Evolutionary conservation across 805 yeast genomes (phyloP).

Genomic region (Hanseniaspora mollemarum): DNA sequence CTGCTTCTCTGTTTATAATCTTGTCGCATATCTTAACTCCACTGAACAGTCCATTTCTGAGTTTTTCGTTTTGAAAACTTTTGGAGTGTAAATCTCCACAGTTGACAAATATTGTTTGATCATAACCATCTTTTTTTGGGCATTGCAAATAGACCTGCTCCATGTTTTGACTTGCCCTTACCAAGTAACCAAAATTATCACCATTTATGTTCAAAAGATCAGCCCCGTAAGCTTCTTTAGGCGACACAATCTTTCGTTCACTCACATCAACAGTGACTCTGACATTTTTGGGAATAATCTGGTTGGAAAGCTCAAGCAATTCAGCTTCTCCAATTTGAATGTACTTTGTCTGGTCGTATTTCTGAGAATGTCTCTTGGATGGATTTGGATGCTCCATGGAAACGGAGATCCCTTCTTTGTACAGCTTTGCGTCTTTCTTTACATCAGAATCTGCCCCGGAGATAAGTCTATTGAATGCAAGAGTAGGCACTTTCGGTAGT

Average conservation of each 20-base stretch:
- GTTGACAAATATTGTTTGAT: slow-evolving; percentile 51
- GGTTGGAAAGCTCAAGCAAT: slow-evolving; percentile 45
- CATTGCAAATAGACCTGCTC: slow-evolving; percentile 61
- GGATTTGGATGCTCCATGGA: slow-evolving; percentile 32
- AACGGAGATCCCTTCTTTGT: slow-evolving; percentile 50
- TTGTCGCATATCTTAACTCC: slow-evolving; percentile 24
- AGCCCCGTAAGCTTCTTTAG: slow-evolving; percentile 50
- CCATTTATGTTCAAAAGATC: slow-evolving; percentile 45
- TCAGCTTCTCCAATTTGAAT: slow-evolving; percentile 62
- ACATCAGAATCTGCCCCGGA: slow-evolving; percentile 28
- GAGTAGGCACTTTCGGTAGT: slow-evolving; percentile 57
- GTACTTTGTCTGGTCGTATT: slow-evolving; percentile 52
- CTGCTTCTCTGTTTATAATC: slow-evolving; percentile 18
- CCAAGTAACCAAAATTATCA: slow-evolving; percentile 59
- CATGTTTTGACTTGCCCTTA: slow-evolving; percentile 53
- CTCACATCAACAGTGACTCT: slow-evolving; percentile 69
- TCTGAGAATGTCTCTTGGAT: slow-evolving; percentile 30
- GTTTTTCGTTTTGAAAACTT: slow-evolving; percentile 22
- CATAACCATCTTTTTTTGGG: slow-evolving; percentile 54
- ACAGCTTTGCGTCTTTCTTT: slow-evolving; percentile 28
- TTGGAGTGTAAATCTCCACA: slow-evolving; percentile 52
- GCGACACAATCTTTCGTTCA: slow-evolving; percentile 53
- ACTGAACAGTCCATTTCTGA: slow-evolving; percentile 23
- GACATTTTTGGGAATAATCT: slow-evolving; percentile 62
- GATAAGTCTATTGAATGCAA: slow-evolving; percentile 55